Evolutionary conservation across 2,329 filamentous ascomycete genomes (phyloP).

Genomic region (Monilinia fructigena): DNA sequence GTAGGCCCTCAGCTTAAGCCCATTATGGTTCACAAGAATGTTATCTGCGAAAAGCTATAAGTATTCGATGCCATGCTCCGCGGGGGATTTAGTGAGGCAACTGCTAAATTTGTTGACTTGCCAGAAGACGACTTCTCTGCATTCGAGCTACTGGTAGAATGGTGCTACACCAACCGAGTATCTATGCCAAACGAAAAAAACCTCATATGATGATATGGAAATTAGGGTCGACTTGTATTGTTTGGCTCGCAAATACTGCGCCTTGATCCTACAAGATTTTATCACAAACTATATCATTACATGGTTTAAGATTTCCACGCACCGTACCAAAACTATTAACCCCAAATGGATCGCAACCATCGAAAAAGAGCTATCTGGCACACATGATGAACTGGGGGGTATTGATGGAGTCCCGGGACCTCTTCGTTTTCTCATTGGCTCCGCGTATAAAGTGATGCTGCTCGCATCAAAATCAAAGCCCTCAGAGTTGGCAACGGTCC

Average conservation of each 20-base stretch:
- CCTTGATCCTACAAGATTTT: conserved; percentile 3
- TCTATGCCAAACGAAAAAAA: neutral
- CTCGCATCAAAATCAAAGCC: neutral
- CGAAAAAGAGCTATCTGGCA: too few relatives aligned
- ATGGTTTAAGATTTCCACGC: neutral
- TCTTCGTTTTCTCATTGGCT: neutral
- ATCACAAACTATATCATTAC: conserved; percentile 1
- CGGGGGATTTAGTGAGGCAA: conserved; percentile 22
- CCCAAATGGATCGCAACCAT: neutral
- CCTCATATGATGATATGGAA: neutral
- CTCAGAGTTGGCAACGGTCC: neutral
- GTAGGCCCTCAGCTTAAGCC: neutral
- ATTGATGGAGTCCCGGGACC: neutral
- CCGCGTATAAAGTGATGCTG: neutral
- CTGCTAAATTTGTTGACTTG: conserved; percentile 13
- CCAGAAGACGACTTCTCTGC: conserved; percentile 23
- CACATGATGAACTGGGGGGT: neutral
- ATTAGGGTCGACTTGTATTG: neutral
- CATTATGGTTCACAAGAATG: conserved; percentile 17
- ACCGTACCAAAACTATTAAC: neutral
- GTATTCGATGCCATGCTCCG: conserved; percentile 25
- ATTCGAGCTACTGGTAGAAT: conserved; percentile 19
- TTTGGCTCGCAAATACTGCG: conserved; percentile 5
- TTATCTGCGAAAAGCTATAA: conserved; percentile 22
- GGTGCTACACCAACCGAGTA: conserved; percentile 14